A percentile compares a stretch with the other conserved stretches of the same genome.
Conservation (phyloP, 2,329 filamentous ascomycete species). For the Arthrobotrys iridis region DNA sequence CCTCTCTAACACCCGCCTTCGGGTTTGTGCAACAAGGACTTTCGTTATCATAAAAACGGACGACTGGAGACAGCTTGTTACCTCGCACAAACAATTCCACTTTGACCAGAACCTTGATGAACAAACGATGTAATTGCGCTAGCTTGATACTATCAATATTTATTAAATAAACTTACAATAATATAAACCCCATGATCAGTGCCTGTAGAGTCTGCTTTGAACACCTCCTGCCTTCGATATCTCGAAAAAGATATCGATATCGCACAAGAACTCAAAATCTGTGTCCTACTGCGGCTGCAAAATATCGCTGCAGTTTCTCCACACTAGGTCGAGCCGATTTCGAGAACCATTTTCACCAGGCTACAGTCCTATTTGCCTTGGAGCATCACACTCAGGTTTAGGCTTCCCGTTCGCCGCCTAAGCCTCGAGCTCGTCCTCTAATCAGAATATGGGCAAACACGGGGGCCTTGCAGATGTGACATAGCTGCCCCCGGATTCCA, state of each 20-base stretch:
- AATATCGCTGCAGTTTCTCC: not conserved
- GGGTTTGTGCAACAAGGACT: conserved; percentile 1
- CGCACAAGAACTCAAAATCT: conserved; percentile 37
- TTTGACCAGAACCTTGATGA: not conserved
- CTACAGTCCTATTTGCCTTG: too few relatives aligned
- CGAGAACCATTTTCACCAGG: too few relatives aligned
- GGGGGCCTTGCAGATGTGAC: conserved; percentile 24
- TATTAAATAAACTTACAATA: too few relatives aligned
- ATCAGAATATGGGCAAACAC: not conserved
- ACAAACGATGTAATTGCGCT: too few relatives aligned
- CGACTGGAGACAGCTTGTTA: not conserved
- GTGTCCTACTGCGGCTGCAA: conserved; percentile 25
- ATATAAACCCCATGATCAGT: conserved; percentile 8
- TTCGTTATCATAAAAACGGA: not conserved
- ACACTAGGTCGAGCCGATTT: not conserved
- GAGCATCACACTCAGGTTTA: too few relatives aligned
- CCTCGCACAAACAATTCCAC: not conserved
- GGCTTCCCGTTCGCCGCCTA: conserved; percentile 16
- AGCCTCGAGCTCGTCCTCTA: conserved; percentile 11
- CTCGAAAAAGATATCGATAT: conserved; percentile 2
- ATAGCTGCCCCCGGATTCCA: not conserved
- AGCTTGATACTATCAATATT: too few relatives aligned
- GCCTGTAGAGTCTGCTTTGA: not conserved
- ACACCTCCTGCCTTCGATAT: not conserved
- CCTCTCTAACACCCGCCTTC: not conserved